phyloP scores from a whole-genome alignment of 1,139 yeast genomes.

The Candida smagusa region DNA sequence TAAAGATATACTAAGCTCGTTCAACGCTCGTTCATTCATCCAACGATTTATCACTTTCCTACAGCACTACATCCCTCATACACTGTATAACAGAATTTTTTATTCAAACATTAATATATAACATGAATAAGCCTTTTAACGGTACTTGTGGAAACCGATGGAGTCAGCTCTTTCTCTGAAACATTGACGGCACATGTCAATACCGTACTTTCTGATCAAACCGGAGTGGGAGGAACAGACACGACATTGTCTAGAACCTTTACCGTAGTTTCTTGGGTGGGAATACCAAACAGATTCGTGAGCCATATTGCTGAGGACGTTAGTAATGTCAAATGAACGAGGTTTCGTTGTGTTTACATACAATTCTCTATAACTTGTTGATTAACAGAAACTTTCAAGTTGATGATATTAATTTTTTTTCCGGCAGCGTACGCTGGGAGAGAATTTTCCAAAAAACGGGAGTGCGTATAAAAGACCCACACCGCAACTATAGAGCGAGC shows the following conservation, averaged over 20 bases:
- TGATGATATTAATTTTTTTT: constrained; percentile 7
- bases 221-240: constrained; percentile 99
- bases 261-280: constrained; percentile 99
- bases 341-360: constrained; percentile 8
- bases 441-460: constrained; percentile 4
- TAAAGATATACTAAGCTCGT: too few species aligned
- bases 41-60: too few species aligned
- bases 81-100: background rate
- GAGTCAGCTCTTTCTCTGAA: constrained; percentile 99
- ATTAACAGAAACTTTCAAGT: constrained; percentile 6
- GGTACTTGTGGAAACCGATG: constrained; percentile 99
- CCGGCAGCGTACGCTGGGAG: constrained; percentile 1
- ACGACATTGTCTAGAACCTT: constrained; percentile 99
- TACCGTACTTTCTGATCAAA: constrained; percentile 99
- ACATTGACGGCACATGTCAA: constrained; percentile 99
- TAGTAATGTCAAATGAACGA: constrained; percentile 9
- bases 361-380: constrained; percentile 15
- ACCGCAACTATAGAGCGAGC: constrained; percentile 2
- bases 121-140: constrained; percentile 48
- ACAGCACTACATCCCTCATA: background rate
- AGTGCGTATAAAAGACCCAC: constrained; percentile 2
- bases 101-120: constrained; percentile 9
- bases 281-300: constrained; percentile 99
- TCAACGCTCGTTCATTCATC: too few species aligned
- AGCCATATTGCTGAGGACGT: constrained; percentile 71